phyloP scores from a whole-genome alignment of 176 grass and related monocot genomes.

The Carex scoparia region DNA sequence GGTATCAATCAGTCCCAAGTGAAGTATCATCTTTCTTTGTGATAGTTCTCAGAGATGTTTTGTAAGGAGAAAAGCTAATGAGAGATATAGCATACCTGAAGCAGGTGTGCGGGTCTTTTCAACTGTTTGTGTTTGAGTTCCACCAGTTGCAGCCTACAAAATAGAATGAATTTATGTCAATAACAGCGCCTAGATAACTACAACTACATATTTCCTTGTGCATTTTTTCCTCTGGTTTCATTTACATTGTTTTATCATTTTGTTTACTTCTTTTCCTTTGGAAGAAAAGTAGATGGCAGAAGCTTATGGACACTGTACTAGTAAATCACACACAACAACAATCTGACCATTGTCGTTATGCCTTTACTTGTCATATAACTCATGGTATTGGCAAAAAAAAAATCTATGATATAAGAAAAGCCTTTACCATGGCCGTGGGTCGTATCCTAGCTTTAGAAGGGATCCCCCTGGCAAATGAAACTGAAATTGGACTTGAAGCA shows the following conservation, averaged over 20 bases:
- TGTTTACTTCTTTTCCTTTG: not conserved
- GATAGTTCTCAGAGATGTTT: not conserved
- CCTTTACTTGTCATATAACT: not conserved
- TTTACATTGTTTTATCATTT: not conserved
- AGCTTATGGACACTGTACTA: not conserved
- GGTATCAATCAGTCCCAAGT: not conserved
- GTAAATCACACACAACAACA: not conserved
- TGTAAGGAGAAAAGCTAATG: not conserved
- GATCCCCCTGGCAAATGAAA: conserved; percentile 18
- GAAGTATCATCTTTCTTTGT: not conserved
- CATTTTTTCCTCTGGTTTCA: not conserved
- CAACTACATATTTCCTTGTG: not conserved
- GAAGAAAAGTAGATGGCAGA: not conserved
- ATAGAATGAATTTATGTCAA: not conserved
- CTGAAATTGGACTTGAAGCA: not conserved
- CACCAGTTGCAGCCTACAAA: conserved; percentile 5
- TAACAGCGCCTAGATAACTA: not conserved
- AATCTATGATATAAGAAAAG: not conserved
- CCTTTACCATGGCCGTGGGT: not conserved
- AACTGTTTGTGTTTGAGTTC: conserved; percentile 17
- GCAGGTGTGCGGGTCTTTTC: not conserved
- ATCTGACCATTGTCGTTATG: not conserved
- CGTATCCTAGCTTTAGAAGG: conserved; percentile 19
- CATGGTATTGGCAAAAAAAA: not conserved
- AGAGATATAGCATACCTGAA: not conserved